These are phyloP conservation scores for Candolleomyces efflorescens DNA, from an alignment of 768 basidiomycete genomes.

Conservation along the genomic window DNA sequence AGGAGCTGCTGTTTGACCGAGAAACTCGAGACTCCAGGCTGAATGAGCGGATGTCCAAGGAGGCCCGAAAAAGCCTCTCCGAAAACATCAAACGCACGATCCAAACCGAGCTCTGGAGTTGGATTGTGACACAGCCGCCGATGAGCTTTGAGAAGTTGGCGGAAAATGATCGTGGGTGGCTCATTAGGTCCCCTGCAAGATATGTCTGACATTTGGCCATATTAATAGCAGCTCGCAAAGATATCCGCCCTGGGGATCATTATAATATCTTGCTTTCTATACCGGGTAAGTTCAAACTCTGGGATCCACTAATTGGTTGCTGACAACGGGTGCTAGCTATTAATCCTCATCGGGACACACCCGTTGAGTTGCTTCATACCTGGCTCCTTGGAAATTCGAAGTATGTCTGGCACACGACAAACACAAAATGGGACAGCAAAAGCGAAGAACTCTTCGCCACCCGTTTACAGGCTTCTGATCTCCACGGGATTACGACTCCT, in stretches of 20 bases:
- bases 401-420: constrained; percentile 27
- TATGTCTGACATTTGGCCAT: too few relatives aligned
- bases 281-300: too few relatives aligned
- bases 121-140: constrained; percentile 17
- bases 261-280: too few relatives aligned
- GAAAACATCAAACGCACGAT: constrained; percentile 10
- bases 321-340: too few relatives aligned
- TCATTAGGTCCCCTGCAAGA: too few relatives aligned
- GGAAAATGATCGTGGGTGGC: constrained; percentile 5
- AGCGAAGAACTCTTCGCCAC: constrained; percentile 20
- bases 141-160: constrained; percentile 3
- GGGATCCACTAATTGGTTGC: too few relatives aligned
- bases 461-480: constrained; percentile 19
- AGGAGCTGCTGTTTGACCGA: background rate
- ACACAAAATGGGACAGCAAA: constrained; percentile 17
- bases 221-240: background rate
- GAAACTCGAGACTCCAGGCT: constrained; percentile 1
- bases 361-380: constrained; percentile 34
- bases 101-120: constrained; percentile 15
- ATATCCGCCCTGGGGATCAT: constrained; percentile 16
- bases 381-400: constrained; percentile 31
- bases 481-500: constrained; percentile 22
- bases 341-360: constrained; percentile 31
- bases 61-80: constrained; percentile 8
- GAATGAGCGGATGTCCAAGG: background rate